Percentiles rank a stretch among this genome's conserved stretches.
Conservation (phyloP, 805 yeast genomes). For the Candida insectorum region DNA sequence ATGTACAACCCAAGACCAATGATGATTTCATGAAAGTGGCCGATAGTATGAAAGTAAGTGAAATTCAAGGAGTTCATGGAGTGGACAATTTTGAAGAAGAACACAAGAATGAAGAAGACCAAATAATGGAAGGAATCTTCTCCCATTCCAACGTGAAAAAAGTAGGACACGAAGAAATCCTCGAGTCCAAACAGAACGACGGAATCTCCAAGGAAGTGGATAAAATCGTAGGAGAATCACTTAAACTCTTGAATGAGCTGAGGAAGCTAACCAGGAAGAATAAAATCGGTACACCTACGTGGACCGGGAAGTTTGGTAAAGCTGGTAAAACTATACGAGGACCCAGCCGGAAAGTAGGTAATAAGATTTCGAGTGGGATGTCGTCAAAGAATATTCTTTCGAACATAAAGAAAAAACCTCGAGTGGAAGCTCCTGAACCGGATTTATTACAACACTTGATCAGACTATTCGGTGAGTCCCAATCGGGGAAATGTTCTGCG, state of each 20-base stretch:
- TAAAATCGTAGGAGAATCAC: conserved; percentile 50
- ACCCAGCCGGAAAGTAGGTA: not conserved
- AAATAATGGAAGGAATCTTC: conserved; percentile 73
- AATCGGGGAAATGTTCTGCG: too few relatives aligned
- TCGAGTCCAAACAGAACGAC: conserved; percentile 50
- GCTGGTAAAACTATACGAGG: conserved; percentile 57
- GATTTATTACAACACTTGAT: not conserved
- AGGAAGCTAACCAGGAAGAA: conserved; percentile 45
- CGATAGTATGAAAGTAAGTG: conserved; percentile 38
- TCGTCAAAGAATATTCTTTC: conserved; percentile 33
- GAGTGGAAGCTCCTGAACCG: too few relatives aligned
- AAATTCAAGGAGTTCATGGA: conserved; percentile 69
- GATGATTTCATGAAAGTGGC: conserved; percentile 18
- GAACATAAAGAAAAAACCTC: conserved; percentile 12
- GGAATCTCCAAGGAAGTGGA: conserved; percentile 64
- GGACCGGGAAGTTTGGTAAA: conserved; percentile 90
- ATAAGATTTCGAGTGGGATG: conserved; percentile 5
- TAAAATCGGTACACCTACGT: conserved; percentile 80
- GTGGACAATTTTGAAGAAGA: conserved; percentile 58
- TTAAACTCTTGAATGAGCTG: conserved; percentile 58
- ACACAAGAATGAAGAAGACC: conserved; percentile 47
- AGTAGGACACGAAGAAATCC: conserved; percentile 73
- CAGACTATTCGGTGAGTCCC: not conserved
- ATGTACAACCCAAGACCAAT: conserved; percentile 48
- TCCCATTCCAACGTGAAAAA: conserved; percentile 64